Evolutionary conservation across 345 rosid species (phyloP).

Genomic region (Salix viminalis): DNA sequence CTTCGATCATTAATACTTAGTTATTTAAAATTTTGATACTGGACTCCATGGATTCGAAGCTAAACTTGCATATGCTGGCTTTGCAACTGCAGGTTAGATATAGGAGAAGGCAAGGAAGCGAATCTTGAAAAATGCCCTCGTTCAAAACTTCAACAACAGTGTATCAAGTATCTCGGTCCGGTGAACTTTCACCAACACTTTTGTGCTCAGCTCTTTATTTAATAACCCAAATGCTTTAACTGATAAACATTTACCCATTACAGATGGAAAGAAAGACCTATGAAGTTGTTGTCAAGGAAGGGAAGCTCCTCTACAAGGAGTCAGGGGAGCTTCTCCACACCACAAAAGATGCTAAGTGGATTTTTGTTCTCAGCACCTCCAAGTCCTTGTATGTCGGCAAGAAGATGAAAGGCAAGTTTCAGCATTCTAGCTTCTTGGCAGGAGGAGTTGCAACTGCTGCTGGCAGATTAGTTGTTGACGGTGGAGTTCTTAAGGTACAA

Average conservation of each 20-base stretch:
- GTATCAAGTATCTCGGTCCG: conserved; percentile 95
- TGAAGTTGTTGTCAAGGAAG: conserved; percentile 68
- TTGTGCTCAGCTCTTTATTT: not conserved
- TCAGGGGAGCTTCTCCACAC: conserved; percentile 61
- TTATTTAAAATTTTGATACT: conserved; percentile 3
- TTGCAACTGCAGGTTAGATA: conserved; percentile 69
- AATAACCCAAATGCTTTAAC: not conserved
- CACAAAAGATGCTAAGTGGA: conserved; percentile 66
- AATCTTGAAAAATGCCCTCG: conserved; percentile 74
- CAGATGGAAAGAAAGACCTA: conserved; percentile 83
- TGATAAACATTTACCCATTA: conserved; percentile 9
- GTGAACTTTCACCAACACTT: conserved; percentile 33
- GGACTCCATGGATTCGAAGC: conserved; percentile 10
- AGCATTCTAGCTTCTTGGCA: conserved; percentile 92
- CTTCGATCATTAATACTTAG: conserved; percentile 3
- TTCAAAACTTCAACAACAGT: conserved; percentile 69
- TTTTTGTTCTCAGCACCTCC: conserved; percentile 81
- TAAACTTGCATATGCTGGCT: conserved; percentile 8
- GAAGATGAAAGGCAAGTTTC: conserved; percentile 80
- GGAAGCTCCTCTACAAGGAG: conserved; percentile 61
- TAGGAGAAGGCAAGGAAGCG: conserved; percentile 90
- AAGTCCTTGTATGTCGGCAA: conserved; percentile 67
- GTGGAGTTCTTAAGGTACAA: conserved; percentile 60
- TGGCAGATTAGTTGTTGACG: conserved; percentile 62
- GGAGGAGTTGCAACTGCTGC: conserved; percentile 88